Base-by-base conservation (phyloP, 2,329 filamentous ascomycete genomes). In the Aschersonia sp. region DNA sequence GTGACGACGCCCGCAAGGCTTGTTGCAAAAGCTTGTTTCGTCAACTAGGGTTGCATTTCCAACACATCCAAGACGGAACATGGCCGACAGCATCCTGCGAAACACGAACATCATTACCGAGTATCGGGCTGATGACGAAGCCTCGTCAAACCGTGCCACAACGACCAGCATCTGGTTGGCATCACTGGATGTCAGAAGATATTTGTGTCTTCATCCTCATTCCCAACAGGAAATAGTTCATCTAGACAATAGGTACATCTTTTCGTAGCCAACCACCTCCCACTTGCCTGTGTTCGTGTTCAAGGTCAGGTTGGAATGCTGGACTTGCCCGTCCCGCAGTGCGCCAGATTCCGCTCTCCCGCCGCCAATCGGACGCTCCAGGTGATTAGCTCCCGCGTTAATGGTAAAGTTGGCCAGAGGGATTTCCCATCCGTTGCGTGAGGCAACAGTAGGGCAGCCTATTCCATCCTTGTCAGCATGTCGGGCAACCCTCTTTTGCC, bases 331-430 rank as follows among this genome's bases (percentile, higher is more conserved):
- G 30, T 62, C 66, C 56, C 73, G 75, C 52, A 83, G 56, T 32
- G 68, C 73, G 1, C 79, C 79, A 45, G 71, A 73, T 61, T 80
- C 70, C 1, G 63, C 70, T 12, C 54, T 50, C 0, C 70, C 71
- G 1, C 67, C 66, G 0, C 56, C 65, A 22, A 71, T 62, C 6
- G 67, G 61, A 4, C 69, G 61, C 11, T 63, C 55, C 44, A 85
- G 57, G 51, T 66, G 71, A 54, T 84, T 85, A 49, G 70, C 79
- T 0, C 79, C 80, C 30, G 62, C 70, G 50, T 72, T 59, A 7
- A 87, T 79, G 0, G 81, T 83, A 57, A 87, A 87, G 58, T 83
- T 84, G 1, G 81, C 82, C 22, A 87, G 61, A 1, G 74, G 70
- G 42, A 86, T 72, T 57, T 87, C 83, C 59, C 76, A 75, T 0